phyloP scores from a whole-genome alignment of 371 early-diverging fungal genomes.

The Rhizopus sp. region DNA sequence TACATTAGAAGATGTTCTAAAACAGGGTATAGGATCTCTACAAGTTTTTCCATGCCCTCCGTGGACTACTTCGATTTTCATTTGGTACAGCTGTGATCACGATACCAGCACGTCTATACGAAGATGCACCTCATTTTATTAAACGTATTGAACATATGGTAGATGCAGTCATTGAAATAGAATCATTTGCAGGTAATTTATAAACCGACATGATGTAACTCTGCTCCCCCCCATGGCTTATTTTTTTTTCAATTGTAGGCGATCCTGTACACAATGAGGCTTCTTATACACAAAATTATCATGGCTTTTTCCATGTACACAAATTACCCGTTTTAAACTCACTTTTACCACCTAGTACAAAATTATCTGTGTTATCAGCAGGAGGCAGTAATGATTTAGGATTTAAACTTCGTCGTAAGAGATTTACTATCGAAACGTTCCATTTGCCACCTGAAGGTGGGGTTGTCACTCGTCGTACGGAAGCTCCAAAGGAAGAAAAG shows the following conservation, averaged over 20 bases:
- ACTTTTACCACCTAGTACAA: conserved; percentile 72
- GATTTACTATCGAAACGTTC: conserved; percentile 90
- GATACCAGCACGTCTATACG: conserved; percentile 81
- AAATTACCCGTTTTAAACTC: conserved; percentile 80
- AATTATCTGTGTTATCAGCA: conserved; percentile 66
- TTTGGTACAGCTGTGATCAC: conserved; percentile 81
- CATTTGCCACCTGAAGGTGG: conserved; percentile 92
- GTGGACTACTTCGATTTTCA: conserved; percentile 75
- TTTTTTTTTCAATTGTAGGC: conserved; percentile 27
- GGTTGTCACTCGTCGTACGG: conserved; percentile 67
- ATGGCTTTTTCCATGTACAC: conserved; percentile 88
- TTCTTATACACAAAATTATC: conserved; percentile 72
- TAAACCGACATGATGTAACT: not conserved
- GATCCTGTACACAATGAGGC: conserved; percentile 47
- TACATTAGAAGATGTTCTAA: not conserved
- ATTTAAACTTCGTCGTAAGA: conserved; percentile 84
- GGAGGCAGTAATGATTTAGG: conserved; percentile 76
- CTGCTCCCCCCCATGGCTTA: no score
- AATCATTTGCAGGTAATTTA: conserved; percentile 87
- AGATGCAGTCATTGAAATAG: conserved; percentile 87
- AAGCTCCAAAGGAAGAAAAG: conserved; percentile 28
- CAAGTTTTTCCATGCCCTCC: conserved; percentile 76
- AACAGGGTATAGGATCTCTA: conserved; percentile 50
- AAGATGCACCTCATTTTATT: conserved; percentile 56
- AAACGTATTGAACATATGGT: conserved; percentile 79